Conservation (phyloP, 2,329 filamentous ascomycete genomes). For the Fonsecaea erecta region DNA sequence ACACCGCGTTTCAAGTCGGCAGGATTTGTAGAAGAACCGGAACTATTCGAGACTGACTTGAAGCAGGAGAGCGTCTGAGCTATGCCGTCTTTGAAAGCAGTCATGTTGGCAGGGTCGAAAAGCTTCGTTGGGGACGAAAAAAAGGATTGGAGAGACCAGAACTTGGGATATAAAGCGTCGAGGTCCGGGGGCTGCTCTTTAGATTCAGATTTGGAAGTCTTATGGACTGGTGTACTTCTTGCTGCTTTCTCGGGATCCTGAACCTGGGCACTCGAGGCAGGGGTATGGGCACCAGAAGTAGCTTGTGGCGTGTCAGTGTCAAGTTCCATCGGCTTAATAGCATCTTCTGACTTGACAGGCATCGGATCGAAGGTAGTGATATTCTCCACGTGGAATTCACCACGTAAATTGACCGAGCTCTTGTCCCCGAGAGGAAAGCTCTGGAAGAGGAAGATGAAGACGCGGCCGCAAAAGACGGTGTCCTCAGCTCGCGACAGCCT, state of each 20-base stretch:
- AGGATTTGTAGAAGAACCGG: slow-evolving; percentile 60
- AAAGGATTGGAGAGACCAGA: slow-evolving; percentile 89
- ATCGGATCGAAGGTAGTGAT: slow-evolving; percentile 77
- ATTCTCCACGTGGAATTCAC: slow-evolving; percentile 96
- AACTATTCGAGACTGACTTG: slow-evolving; percentile 71
- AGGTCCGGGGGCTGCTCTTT: slow-evolving; percentile 55
- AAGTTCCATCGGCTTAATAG: slow-evolving; percentile 69
- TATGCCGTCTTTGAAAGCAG: slow-evolving; percentile 65
- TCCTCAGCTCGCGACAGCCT: slow-evolving; percentile 94
- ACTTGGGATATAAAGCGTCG: slow-evolving; percentile 81
- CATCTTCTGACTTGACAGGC: slow-evolving; percentile 49
- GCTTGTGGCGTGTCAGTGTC: slow-evolving; percentile 43
- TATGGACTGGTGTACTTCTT: slow-evolving; percentile 29
- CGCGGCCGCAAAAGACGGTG: slow-evolving; percentile 93
- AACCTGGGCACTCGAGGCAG: slow-evolving; percentile 41
- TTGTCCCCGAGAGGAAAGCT: slow-evolving; percentile 96
- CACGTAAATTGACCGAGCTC: slow-evolving; percentile 93
- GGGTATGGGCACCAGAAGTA: slow-evolving; percentile 42
- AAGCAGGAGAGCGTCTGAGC: slow-evolving; percentile 73
- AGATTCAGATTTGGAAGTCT: slow-evolving; percentile 35
- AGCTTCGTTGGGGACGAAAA: slow-evolving; percentile 89
- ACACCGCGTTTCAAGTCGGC: slow-evolving; percentile 68
- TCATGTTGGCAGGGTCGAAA: slow-evolving; percentile 73
- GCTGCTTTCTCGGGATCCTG: slow-evolving; percentile 32
- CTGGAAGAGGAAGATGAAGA: slow-evolving; percentile 98